Evolutionary conservation across 148 eudicot genomes (phyloP).

Genomic region (Heliosperma pusillum): DNA sequence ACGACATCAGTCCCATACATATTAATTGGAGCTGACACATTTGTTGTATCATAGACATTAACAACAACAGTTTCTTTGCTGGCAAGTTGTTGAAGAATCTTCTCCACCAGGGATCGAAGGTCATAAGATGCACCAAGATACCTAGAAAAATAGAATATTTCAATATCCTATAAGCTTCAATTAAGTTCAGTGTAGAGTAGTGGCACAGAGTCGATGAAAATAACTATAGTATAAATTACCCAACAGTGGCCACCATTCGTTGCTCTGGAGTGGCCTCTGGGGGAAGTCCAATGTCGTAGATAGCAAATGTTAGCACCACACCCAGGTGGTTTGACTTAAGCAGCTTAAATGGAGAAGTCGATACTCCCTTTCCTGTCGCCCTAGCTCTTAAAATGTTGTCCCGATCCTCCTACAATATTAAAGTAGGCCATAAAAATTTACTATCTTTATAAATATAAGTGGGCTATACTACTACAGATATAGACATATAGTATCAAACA

Average conservation of each 20-base stretch:
- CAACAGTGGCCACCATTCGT: constrained; percentile 73
- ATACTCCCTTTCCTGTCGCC: constrained; percentile 86
- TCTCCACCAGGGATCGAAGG: constrained; percentile 84
- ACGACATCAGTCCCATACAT: constrained; percentile 75
- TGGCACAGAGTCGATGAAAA: constrained; percentile 12
- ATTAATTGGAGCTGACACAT: constrained; percentile 44
- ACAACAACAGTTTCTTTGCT: constrained; percentile 87
- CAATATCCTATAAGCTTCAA: background rate
- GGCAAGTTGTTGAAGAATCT: constrained; percentile 92
- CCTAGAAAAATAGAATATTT: constrained; percentile 34
- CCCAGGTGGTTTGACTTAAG: constrained; percentile 89
- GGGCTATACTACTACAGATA: background rate
- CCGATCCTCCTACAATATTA: constrained; percentile 68
- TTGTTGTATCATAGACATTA: constrained; percentile 85
- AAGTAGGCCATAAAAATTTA: background rate
- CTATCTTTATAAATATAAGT: too few relatives aligned
- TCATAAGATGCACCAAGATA: constrained; percentile 93
- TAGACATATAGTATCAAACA: too few relatives aligned
- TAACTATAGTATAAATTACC: constrained; percentile 40
- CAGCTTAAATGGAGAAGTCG: constrained; percentile 81
- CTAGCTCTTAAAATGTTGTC: constrained; percentile 93
- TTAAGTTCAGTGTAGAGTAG: background rate
- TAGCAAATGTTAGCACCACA: constrained; percentile 92
- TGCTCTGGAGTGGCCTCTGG: constrained; percentile 65
- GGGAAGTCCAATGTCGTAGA: constrained; percentile 60